A percentile compares a stretch with the other conserved stretches of the same genome.
phyloP scores from a whole-genome alignment of 176 grass and related monocot species.

The Echinochloa phyllopogon region DNA sequence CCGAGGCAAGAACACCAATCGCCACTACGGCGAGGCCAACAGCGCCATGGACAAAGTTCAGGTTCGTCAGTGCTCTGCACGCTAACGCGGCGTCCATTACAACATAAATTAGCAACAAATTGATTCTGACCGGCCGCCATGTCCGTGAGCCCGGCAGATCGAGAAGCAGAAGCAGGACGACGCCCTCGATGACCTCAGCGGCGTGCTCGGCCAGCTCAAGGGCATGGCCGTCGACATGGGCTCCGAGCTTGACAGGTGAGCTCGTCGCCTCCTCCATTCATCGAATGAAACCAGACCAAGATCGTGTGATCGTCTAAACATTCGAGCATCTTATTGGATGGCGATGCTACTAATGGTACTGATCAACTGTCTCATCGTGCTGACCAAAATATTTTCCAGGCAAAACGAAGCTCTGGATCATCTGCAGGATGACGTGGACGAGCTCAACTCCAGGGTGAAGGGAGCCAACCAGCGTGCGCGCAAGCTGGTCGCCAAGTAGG shows the following conservation, averaged over 20 bases:
- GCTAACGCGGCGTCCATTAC: not conserved
- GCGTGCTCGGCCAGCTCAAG: constrained; percentile 76
- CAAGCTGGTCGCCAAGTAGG: constrained; percentile 50
- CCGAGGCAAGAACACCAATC: constrained; percentile 45
- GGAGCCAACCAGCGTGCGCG: constrained; percentile 69
- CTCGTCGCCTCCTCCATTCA: not conserved
- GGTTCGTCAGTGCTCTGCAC: constrained; percentile 39
- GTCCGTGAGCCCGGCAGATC: constrained; percentile 34
- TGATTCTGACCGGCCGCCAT: not conserved
- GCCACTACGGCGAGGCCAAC: constrained; percentile 50
- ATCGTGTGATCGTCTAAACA: not conserved
- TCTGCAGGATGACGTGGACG: constrained; percentile 67
- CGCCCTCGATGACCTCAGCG: constrained; percentile 71
- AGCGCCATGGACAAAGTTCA: constrained; percentile 76
- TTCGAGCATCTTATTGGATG: not conserved
- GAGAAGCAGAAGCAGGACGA: constrained; percentile 87
- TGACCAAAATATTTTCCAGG: constrained; percentile 37
- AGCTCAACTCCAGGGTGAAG: constrained; percentile 66
- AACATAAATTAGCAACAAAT: not conserved
- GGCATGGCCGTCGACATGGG: constrained; percentile 87
- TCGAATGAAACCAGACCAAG: not conserved
- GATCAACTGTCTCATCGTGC: not conserved
- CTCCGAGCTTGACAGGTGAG: constrained; percentile 70
- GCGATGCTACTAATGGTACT: not conserved
- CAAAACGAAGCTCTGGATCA: constrained; percentile 68